Evolutionary conservation across 2,329 filamentous ascomycete genomes (phyloP).

Genomic region (Aspergillus arachidicola): DNA sequence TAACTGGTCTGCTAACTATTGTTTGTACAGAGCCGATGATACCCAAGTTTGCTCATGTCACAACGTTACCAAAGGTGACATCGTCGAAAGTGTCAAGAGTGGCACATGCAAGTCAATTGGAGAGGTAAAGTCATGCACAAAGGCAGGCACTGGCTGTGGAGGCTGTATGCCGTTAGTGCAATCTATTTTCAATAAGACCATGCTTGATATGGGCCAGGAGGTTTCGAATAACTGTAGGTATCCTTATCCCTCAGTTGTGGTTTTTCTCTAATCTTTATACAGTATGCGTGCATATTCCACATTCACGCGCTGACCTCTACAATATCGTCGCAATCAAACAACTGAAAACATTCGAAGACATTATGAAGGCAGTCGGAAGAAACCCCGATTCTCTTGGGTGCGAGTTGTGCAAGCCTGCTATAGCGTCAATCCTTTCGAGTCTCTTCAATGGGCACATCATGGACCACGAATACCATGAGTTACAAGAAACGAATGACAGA

Average conservation of each 20-base stretch:
- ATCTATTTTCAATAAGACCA: conserved; percentile 86
- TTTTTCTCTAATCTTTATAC: conserved; percentile 12
- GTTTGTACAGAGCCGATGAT: conserved; percentile 64
- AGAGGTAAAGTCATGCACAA: conserved; percentile 86
- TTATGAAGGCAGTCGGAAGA: conserved; percentile 78
- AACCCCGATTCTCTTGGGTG: conserved; percentile 75
- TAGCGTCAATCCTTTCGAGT: conserved; percentile 78
- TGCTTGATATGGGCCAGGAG: conserved; percentile 82
- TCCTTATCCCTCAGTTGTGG: background rate
- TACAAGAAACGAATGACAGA: conserved; percentile 89
- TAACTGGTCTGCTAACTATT: background rate
- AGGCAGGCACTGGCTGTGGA: conserved; percentile 87
- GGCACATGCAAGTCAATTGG: conserved; percentile 79
- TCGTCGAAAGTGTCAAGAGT: conserved; percentile 71
- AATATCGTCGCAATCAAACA: conserved; percentile 84
- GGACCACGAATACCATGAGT: conserved; percentile 67
- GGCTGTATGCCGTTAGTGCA: conserved; percentile 88
- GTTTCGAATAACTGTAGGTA: conserved; percentile 71
- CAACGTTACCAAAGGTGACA: conserved; percentile 84
- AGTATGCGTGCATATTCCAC: conserved; percentile 80
- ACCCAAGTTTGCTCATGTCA: conserved; percentile 92
- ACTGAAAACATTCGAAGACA: conserved; percentile 69
- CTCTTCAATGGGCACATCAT: conserved; percentile 85
- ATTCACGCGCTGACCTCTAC: conserved; percentile 85
- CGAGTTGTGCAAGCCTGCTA: conserved; percentile 81